A percentile compares a stretch with the other conserved stretches of the same genome.
Evolutionary conservation across 768 basidiomycete species (phyloP).

Genomic region (Termitomyces sp.): DNA sequence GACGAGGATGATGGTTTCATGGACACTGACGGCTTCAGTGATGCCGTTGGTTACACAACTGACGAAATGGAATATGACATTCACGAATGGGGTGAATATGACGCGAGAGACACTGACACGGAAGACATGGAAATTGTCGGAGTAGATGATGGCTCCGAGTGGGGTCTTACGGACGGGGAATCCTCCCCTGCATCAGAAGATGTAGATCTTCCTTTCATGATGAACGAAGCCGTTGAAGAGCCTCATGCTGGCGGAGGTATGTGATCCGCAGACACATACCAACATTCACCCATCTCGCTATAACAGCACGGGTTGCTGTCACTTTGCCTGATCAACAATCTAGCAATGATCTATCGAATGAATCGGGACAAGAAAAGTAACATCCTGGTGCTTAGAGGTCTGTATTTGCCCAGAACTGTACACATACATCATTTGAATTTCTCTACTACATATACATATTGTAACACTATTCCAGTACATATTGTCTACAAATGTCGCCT

Average conservation of each 20-base stretch:
- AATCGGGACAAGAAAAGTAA: slow-evolving; percentile 9
- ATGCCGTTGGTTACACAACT: slow-evolving; percentile 32
- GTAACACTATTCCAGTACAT: slow-evolving; percentile 7
- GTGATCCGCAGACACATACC: slow-evolving; percentile 3
- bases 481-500: not conserved
- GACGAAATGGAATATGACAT: slow-evolving; percentile 32
- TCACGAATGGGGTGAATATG: slow-evolving; percentile 17
- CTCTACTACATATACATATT: not conserved
- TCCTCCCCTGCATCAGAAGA: slow-evolving; percentile 24
- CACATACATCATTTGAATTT: not conserved
- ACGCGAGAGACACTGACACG: slow-evolving; percentile 14
- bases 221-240: slow-evolving; percentile 12
- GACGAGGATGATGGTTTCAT: slow-evolving; percentile 44
- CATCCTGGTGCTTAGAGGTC: not conserved
- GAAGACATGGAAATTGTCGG: slow-evolving; percentile 15
- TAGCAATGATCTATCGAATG: slow-evolving; percentile 1
- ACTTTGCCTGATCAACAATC: slow-evolving; percentile 3
- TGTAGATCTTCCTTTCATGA: slow-evolving; percentile 11
- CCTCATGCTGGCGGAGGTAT: slow-evolving; percentile 12
- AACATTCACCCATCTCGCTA: not conserved
- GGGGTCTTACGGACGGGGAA: slow-evolving; percentile 40
- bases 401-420: not conserved
- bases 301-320: not conserved
- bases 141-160: slow-evolving; percentile 27
- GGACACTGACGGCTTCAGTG: slow-evolving; percentile 38